A percentile compares a stretch with the other conserved stretches of the same genome.
Evolutionary conservation across 306 rosid genomes (phyloP).

Genomic region (Trifolium fragiferum): DNA sequence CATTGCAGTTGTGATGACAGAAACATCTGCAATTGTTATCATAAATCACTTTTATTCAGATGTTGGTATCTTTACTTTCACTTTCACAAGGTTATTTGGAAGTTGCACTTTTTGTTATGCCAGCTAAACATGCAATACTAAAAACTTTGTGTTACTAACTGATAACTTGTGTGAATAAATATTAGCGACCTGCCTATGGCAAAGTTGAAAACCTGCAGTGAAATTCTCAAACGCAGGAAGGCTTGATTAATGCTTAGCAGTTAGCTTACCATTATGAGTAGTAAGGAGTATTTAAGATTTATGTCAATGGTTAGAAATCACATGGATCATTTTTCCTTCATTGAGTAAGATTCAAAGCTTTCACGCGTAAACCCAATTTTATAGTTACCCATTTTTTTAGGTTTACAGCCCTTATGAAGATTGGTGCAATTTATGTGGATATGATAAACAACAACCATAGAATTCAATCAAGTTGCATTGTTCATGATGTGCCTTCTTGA

Average conservation of each 20-base stretch:
- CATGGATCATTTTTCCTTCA: not conserved
- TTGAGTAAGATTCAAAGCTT: not conserved
- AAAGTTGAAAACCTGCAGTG: constrained; percentile 14
- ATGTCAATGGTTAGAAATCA: not conserved
- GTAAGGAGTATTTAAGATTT: not conserved
- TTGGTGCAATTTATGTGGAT: constrained; percentile 1
- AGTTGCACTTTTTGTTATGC: not conserved
- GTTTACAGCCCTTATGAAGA: not conserved
- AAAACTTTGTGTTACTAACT: not conserved
- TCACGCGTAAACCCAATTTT: constrained; percentile 2
- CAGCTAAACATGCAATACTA: not conserved
- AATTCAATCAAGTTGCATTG: constrained; percentile 23
- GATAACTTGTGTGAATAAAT: not conserved
- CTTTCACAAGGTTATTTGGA: constrained; percentile 7
- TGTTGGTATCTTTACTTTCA: constrained; percentile 6
- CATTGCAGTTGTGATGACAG: not conserved
- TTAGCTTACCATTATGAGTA: not conserved
- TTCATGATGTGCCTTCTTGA: constrained; percentile 34
- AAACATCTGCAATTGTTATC: constrained; percentile 14
- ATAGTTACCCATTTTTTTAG: not conserved
- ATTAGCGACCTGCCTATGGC: not conserved
- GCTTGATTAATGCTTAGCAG: not conserved
- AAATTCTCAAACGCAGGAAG: constrained; percentile 4
- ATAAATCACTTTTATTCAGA: constrained; percentile 13
- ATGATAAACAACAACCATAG: constrained; percentile 2